A percentile compares a stretch with the other conserved stretches of the same genome.
These are phyloP conservation scores for Thymus quinquecostatus DNA, from an alignment of 257 asterid species.

Conservation along the genomic window DNA sequence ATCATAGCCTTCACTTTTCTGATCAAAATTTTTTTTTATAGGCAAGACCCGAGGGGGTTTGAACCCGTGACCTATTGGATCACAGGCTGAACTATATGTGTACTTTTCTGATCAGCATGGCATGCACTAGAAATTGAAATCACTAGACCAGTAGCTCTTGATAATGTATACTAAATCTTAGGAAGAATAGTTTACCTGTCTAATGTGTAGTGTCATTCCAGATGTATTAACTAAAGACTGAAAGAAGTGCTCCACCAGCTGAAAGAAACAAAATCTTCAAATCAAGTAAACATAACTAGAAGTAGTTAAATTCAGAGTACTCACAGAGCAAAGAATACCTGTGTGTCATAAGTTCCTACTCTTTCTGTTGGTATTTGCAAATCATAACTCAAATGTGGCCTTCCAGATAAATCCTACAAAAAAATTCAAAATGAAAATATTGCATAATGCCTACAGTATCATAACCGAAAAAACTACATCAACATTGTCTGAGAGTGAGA, in stretches of 20 bases:
- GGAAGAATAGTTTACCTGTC: slow-evolving; percentile 60
- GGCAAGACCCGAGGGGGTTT: no score
- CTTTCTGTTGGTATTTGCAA: slow-evolving; percentile 81
- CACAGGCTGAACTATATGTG: no score
- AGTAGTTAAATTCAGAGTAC: slow-evolving; percentile 11
- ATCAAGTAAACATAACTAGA: slow-evolving; percentile 13
- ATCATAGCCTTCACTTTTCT: not conserved
- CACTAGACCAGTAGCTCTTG: slow-evolving; percentile 14
- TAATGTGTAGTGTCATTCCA: slow-evolving; percentile 97
- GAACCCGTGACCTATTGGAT: no score
- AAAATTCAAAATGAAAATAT: slow-evolving; percentile 2
- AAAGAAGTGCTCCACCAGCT: slow-evolving; percentile 99
- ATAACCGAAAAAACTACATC: not conserved
- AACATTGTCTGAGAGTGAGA: slow-evolving; percentile 2
- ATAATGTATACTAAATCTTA: not conserved
- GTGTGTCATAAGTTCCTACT: slow-evolving; percentile 96
- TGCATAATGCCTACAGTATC: slow-evolving; percentile 4
- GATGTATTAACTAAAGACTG: slow-evolving; percentile 96
- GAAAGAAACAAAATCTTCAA: slow-evolving; percentile 34
- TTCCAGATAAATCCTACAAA: slow-evolving; percentile 88
- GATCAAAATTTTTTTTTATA: no score
- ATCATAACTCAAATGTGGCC: slow-evolving; percentile 90
- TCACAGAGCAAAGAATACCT: slow-evolving; percentile 44
- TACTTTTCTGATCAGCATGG: slow-evolving; percentile 4
- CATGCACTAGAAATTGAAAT: slow-evolving; percentile 2